Evolutionary conservation across 2,329 filamentous ascomycete genomes (phyloP).

Genomic region (Calonectria multiphialidica): DNA sequence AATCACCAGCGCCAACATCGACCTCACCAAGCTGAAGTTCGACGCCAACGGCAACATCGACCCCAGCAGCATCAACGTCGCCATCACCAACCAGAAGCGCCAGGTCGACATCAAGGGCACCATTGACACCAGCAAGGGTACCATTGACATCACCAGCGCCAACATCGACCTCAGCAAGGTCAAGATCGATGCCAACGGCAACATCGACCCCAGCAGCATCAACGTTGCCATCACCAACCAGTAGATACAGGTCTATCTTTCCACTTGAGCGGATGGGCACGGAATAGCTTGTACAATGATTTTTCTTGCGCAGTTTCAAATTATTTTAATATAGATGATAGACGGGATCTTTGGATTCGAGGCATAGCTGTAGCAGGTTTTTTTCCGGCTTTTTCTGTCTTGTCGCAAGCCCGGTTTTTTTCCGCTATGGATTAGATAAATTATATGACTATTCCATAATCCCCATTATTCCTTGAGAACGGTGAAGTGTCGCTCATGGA

Average conservation of each 20-base stretch:
- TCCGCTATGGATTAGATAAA: constrained; percentile 7
- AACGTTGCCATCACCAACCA: neutral
- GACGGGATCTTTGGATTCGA: neutral
- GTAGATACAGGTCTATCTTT: neutral
- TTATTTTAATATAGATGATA: constrained; percentile 1
- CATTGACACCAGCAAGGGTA: neutral
- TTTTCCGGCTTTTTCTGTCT: neutral
- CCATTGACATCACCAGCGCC: neutral
- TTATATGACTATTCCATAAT: constrained; percentile 10
- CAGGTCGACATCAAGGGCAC: neutral
- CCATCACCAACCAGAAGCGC: constrained; percentile 3
- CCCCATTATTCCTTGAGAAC: neutral
- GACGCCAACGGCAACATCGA: constrained; percentile 2
- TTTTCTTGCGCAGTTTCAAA: neutral
- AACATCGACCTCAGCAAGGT: neutral
- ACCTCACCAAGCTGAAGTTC: neutral
- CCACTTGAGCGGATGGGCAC: neutral
- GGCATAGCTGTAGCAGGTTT: constrained; percentile 2
- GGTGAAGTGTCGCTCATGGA: neutral
- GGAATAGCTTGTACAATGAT: neutral
- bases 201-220: neutral
- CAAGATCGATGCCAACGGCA: constrained; percentile 1
- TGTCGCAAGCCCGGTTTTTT: neutral
- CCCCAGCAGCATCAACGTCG: constrained; percentile 3
- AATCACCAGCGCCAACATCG: neutral